phyloP scores from a whole-genome alignment of 768 basidiomycete genomes.

The Ramaria sp. region DNA sequence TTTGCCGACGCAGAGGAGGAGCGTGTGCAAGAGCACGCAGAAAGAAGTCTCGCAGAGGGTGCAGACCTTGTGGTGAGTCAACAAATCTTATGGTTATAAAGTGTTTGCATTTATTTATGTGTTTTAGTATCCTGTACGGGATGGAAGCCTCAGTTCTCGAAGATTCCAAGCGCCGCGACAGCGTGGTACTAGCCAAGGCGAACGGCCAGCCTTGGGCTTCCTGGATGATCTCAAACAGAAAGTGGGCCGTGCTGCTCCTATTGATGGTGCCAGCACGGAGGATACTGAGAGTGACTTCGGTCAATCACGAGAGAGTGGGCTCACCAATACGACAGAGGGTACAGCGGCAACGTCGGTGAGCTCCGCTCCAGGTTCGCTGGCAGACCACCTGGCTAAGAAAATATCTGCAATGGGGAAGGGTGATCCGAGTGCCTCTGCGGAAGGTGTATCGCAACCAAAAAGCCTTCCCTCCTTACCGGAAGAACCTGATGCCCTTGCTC shows the following conservation, averaged over 20 bases:
- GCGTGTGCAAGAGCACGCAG: slow-evolving; percentile 71
- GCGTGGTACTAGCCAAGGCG: not conserved
- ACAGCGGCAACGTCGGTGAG: slow-evolving; percentile 46
- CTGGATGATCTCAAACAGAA: slow-evolving; percentile 8
- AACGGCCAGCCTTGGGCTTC: not conserved
- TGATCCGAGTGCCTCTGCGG: slow-evolving; percentile 29
- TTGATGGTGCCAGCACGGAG: slow-evolving; percentile 11
- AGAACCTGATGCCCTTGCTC: slow-evolving; percentile 24
- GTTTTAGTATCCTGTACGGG: not conserved
- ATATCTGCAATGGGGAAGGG: slow-evolving; percentile 37
- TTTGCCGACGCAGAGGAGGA: slow-evolving; percentile 82
- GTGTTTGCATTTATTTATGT: not conserved
- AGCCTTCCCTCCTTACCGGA: slow-evolving; percentile 29
- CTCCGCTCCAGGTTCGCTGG: slow-evolving; percentile 40
- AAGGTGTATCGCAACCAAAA: slow-evolving; percentile 12
- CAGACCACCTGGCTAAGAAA: slow-evolving; percentile 54
- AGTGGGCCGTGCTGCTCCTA: not conserved
- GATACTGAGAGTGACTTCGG: slow-evolving; percentile 51
- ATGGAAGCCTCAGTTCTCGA: not conserved
- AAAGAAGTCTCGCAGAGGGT: slow-evolving; percentile 70
- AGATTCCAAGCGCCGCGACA: not conserved
- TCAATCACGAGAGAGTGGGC: slow-evolving; percentile 27
- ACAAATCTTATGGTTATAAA: not conserved
- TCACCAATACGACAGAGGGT: slow-evolving; percentile 43
- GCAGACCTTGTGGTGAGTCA: slow-evolving; percentile 45